Percentiles rank a stretch among this genome's conserved stretches.
Conservation (phyloP, 345 rosid species). For the Rhizophora mangle region DNA sequence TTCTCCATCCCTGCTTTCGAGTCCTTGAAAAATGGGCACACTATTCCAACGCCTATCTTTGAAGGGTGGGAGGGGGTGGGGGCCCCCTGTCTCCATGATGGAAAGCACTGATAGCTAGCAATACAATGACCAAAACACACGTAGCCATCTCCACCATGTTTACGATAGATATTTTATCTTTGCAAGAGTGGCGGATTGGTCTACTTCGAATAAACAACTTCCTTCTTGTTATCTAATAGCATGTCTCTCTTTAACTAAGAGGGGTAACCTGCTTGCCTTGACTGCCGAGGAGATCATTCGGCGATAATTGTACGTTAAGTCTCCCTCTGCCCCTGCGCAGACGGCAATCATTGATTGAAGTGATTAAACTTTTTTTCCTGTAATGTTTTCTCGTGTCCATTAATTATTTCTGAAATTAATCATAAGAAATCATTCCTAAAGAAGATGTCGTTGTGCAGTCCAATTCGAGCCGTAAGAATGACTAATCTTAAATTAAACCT, state of each 20-base stretch:
- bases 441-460: too few species aligned
- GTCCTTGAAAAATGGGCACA: constrained; percentile 17
- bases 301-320: too few species aligned
- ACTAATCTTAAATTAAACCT: too few species aligned
- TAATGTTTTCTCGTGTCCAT: too few species aligned
- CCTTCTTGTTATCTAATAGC: too few species aligned
- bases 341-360: too few species aligned
- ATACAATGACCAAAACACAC: constrained; percentile 46
- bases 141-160: constrained; percentile 21
- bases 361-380: too few species aligned
- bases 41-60: constrained; percentile 37
- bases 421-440: too few species aligned
- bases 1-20: constrained; percentile 27
- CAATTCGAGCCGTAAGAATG: too few species aligned
- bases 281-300: neutral
- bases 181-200: constrained; percentile 12
- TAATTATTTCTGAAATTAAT: too few species aligned
- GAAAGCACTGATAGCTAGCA: constrained; percentile 44
- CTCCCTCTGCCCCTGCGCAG: too few species aligned
- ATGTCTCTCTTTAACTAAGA: too few species aligned
- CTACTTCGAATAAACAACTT: constrained; percentile 20
- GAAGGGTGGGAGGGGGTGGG: constrained; percentile 23
- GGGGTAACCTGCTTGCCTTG: constrained; percentile 3
- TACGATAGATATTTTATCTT: constrained; percentile 3
- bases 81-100: constrained; percentile 41